Base-by-base conservation (phyloP, 768 basidiomycete genomes). In the Lepiota brunneoincarnata region DNA sequence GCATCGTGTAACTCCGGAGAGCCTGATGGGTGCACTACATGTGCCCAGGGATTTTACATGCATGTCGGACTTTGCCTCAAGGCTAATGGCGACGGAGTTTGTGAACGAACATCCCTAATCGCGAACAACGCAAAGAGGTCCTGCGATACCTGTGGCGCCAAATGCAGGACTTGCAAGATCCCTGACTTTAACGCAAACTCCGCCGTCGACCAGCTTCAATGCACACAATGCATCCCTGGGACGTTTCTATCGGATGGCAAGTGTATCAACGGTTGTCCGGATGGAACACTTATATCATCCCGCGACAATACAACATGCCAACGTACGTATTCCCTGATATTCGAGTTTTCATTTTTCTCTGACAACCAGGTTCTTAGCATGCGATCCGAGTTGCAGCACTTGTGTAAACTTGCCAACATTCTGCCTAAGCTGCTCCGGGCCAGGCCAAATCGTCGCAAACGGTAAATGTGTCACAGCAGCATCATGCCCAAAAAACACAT, bases 91-190 rank as follows among this genome's bases (percentile, higher is more conserved):
- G 78, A 81, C 45, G 93, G 93, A 0, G 79, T 91, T 4, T 95
- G 93, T 63, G 69, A 77, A 23, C 83, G 83, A 1, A 78, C 84
- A 11, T 76, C 72, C 36, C 68, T 88, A 53, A 81, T 93, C 37
- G 90, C 83, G n/a, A 87, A 94, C 58, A 90, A 89, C 57, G 77
- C 80, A 63, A 93, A 91, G 70, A 71, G 75, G n/a, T 83, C 83
- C 52, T 94, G 92, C 62, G 89, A 93, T 61, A 78, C 89, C 51
- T 93, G 92, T 62, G 89, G 89, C 2, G 70, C 86, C 0, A 87
- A 85, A 59, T 94, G 91, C 65, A 86, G 83, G 1, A 75, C 81
- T 5, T 94, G 92, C 69, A 71, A 78, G 52, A 90, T 91, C 58
- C 76, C 86, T 2, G 79, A 77, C 57, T 93, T 93, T 62, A 84